Base-by-base conservation (phyloP, 2,329 filamentous ascomycete species). In the Colletotrichum trifolii region DNA sequence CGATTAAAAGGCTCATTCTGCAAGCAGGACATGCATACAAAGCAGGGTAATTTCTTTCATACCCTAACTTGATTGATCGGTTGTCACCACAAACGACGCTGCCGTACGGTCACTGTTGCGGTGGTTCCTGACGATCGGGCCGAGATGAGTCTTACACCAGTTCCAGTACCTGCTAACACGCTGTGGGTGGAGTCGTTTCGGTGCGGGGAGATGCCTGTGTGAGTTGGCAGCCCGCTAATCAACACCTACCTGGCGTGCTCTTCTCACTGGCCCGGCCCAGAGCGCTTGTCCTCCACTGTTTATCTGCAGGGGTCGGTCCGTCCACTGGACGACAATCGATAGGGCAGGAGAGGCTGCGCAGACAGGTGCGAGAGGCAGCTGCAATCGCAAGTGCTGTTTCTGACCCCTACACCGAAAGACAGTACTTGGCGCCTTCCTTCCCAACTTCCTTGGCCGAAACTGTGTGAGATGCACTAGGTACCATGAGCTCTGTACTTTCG, bases 291-390 rank as follows among this genome's bases (percentile, higher is more conserved):
- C 47, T 62, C 58, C 62, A 62, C 64, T 64, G 64, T 64, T 64
- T 64, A 64, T 54, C 38, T 66, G 54, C 64, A 66, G 64, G 64
- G 60, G 54, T 60, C 64, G 13, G 40, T 54, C 54, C 48, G 64
- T 66, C 60, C 54, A 66, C 64, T 60, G 43, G 64, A 59, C 64
- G 64, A 66, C 60, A 66, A 58, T 64, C 63, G 63, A 66, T 63
- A 62, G 52, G 46, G 25, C 25, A 25, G 25, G 25, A 25, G 25
- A 25, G 25, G 4, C 25, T 25, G 5, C 25, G 4, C 25, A 25
- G 25, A 25, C 17, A 25, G 25, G 25, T 25, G 25, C 25, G 25
- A 25, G 25, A 25, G 25, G 25, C 25, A 25, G 25, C 25, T 25
- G 25, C 25, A 25, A 25, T 25, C 25, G 25, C 25, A 25, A 25